Percentiles rank a stretch among this genome's conserved stretches.
Evolutionary conservation across 2,329 filamentous ascomycete genomes (phyloP).

Genomic region (Myriosclerotinia duriaeana): DNA sequence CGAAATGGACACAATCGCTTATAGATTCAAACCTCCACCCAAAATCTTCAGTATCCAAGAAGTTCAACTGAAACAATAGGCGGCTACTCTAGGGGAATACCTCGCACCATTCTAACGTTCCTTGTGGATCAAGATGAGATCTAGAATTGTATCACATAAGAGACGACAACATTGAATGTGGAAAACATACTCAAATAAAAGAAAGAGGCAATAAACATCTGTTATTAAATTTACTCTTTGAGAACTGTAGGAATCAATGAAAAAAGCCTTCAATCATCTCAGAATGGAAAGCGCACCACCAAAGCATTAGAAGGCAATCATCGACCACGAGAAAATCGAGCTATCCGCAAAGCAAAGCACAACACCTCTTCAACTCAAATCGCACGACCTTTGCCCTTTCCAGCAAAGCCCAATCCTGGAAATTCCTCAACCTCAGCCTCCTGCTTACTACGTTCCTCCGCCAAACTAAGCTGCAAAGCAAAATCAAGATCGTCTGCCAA

Average conservation of each 20-base stretch:
- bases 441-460: conserved; percentile 48
- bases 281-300: not conserved
- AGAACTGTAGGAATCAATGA: not conserved
- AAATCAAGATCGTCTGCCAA: conserved; percentile 56
- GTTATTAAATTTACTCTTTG: not conserved
- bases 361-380: not conserved
- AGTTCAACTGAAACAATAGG: too few relatives aligned
- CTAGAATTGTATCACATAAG: not conserved
- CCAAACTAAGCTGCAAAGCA: conserved; percentile 59
- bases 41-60: too few relatives aligned
- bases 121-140: not conserved
- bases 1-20: not conserved
- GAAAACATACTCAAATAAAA: not conserved
- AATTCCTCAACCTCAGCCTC: conserved; percentile 4
- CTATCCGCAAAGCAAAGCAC: not conserved
- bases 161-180: not conserved
- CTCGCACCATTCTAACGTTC: not conserved
- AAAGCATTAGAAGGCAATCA: not conserved
- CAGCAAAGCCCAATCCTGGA: not conserved
- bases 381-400: conserved; percentile 20
- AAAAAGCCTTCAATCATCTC: not conserved
- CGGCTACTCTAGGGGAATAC: not conserved
- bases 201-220: not conserved
- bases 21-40: not conserved
- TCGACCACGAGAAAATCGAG: not conserved